These are phyloP conservation scores for Cenchrus americanus DNA, from an alignment of 176 grass and related monocot species.

Conservation along the genomic window DNA sequence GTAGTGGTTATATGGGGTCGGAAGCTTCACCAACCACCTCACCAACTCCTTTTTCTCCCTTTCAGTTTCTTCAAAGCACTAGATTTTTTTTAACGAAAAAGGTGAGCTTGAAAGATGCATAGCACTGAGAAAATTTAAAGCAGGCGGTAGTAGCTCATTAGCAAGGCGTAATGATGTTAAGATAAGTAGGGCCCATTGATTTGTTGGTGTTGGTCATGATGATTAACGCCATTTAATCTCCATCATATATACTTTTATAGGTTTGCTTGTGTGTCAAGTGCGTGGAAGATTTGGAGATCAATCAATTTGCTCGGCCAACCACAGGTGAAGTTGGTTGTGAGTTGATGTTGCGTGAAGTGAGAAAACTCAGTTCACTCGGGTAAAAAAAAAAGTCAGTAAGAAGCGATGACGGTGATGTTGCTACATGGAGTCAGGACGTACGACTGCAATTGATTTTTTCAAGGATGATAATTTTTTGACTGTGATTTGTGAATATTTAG, in stretches of 20 bases:
- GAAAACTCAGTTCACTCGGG: not conserved
- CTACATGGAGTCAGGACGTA: no score
- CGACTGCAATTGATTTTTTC: not conserved
- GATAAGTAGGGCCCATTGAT: not conserved
- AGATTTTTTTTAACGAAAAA: not conserved
- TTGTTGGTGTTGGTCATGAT: not conserved
- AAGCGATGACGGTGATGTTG: not conserved
- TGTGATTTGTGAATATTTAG: not conserved
- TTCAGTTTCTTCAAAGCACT: not conserved
- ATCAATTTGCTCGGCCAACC: not conserved
- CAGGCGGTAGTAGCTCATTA: no score
- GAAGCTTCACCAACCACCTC: slow-evolving; percentile 56
- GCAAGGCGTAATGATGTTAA: not conserved
- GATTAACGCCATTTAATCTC: not conserved
- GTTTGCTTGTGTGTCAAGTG: slow-evolving; percentile 5
- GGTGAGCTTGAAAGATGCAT: not conserved
- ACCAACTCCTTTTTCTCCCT: not conserved
- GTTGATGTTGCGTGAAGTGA: not conserved
- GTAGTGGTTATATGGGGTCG: slow-evolving; percentile 41
- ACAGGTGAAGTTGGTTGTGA: slow-evolving; percentile 6
- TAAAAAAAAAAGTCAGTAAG: not conserved
- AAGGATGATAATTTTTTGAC: no score
- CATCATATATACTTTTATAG: not conserved
- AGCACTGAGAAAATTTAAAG: not conserved
- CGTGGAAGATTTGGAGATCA: not conserved